Conservation (phyloP, 2,329 filamentous ascomycete species). For the Aspergillus texensis region DNA sequence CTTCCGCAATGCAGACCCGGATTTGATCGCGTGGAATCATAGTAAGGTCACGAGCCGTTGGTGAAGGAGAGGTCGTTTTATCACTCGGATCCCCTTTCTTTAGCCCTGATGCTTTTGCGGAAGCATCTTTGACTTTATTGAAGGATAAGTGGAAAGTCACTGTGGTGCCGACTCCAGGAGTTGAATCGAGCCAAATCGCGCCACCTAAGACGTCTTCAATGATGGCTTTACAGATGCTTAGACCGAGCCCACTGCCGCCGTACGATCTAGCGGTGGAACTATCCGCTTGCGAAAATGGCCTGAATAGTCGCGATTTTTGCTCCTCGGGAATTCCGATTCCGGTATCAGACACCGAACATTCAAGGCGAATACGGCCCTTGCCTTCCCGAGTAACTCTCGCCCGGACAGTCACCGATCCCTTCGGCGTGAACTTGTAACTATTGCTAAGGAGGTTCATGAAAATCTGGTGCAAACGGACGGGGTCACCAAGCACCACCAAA, state of each 20-base stretch:
- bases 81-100: constrained; percentile 46
- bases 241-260: constrained; percentile 84
- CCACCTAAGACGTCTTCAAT: constrained; percentile 92
- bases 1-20: constrained; percentile 89
- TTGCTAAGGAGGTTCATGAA: constrained; percentile 82
- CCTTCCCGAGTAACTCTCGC: constrained; percentile 74
- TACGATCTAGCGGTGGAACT: constrained; percentile 88
- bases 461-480: constrained; percentile 80
- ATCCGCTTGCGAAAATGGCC: constrained; percentile 91
- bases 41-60: constrained; percentile 67
- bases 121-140: constrained; percentile 69
- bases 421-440: constrained; percentile 90
- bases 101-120: constrained; percentile 61
- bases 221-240: constrained; percentile 93
- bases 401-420: constrained; percentile 81
- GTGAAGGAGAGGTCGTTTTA: constrained; percentile 44
- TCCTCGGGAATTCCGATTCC: constrained; percentile 83
- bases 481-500: constrained; percentile 78
- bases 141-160: constrained; percentile 84
- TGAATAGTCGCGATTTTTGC: constrained; percentile 81
- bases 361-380: constrained; percentile 70
- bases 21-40: constrained; percentile 75
- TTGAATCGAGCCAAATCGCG: constrained; percentile 78
- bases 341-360: constrained; percentile 85
- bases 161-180: constrained; percentile 62